A percentile compares a stretch with the other conserved stretches of the same genome.
Conservation (phyloP, 768 basidiomycete species). For the Lactifluus hygrophoroides region DNA sequence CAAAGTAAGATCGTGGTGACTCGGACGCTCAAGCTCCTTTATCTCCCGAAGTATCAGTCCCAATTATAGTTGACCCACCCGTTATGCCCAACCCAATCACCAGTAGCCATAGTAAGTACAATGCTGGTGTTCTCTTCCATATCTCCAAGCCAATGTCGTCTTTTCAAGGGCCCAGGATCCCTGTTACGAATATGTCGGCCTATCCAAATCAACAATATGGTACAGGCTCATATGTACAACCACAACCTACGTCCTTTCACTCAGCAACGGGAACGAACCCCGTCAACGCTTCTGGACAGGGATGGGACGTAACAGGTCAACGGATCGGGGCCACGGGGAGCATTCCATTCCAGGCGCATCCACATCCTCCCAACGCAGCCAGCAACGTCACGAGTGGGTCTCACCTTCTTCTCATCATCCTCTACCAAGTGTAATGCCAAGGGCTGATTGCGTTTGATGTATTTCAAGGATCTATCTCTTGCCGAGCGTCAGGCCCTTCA, state of each 20-base stretch:
- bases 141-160: not conserved
- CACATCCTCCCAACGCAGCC: too few species aligned
- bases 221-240: not conserved
- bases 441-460: not conserved
- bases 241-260: not conserved
- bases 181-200: too few species aligned
- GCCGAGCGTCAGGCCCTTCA: not conserved
- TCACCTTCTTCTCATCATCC: not conserved
- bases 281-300: not conserved
- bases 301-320: not conserved
- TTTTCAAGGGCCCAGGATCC: too few species aligned
- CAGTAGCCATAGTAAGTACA: too few species aligned
- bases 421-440: not conserved
- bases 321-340: too few species aligned
- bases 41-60: too few species aligned
- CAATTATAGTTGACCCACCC: not conserved
- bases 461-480: not conserved
- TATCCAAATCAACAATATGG: not conserved
- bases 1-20: too few species aligned
- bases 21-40: too few species aligned
- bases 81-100: not conserved
- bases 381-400: not conserved
- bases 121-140: not conserved
- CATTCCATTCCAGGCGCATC: too few species aligned
- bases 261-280: too few species aligned